Evolutionary conservation across 2,329 filamentous ascomycete genomes (phyloP).

Genomic region (Xylariaceae sp.): DNA sequence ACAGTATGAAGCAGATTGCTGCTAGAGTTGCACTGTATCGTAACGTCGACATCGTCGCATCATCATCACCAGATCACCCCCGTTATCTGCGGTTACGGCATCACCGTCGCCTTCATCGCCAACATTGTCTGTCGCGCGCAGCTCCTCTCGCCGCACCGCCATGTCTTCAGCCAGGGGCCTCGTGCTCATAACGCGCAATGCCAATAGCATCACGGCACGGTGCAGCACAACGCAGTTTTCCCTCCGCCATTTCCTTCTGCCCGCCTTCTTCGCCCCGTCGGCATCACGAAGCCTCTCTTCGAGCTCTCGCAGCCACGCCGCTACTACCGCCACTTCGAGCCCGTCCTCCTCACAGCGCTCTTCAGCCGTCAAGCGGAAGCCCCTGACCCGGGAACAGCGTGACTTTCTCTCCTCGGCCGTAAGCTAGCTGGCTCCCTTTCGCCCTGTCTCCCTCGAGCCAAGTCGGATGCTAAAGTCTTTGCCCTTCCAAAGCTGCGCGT

Average conservation of each 20-base stretch:
- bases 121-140: no score
- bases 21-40: no score
- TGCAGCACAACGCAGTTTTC: conserved; percentile 13
- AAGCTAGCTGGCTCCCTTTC: conserved; percentile 24
- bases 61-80: no score
- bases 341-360: conserved; percentile 25
- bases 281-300: neutral
- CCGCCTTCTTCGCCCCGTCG: conserved; percentile 27
- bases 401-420: conserved; percentile 73
- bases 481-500: conserved; percentile 65
- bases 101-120: neutral
- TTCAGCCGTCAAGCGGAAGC: conserved; percentile 44
- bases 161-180: conserved; percentile 24
- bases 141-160: neutral
- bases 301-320: conserved; percentile 18
- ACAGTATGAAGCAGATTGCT: no score
- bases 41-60: no score
- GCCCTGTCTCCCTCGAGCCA: neutral
- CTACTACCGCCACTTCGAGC: conserved; percentile 17
- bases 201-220: no score
- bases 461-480: conserved; percentile 3
- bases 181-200: conserved; percentile 19
- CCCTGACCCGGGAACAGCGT: conserved; percentile 65
- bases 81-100: neutral
- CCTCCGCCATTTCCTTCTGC: conserved; percentile 37